These are phyloP conservation scores for Pterocarpus santalinus DNA, from an alignment of 306 rosid species.

Conservation along the genomic window DNA sequence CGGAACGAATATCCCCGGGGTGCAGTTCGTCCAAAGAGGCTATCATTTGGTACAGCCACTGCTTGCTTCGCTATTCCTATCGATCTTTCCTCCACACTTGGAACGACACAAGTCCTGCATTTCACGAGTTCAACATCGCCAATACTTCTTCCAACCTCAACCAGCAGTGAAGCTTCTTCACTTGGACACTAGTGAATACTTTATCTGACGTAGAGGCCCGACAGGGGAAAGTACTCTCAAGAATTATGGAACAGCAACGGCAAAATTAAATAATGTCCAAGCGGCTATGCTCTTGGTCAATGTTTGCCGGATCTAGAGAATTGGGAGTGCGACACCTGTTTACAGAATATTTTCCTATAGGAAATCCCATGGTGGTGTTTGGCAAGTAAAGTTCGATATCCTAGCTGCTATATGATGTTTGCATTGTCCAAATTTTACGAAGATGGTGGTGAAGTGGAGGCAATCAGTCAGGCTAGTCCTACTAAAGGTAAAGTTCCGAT, in stretches of 20 bases:
- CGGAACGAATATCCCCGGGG: neutral
- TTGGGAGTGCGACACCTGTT: neutral
- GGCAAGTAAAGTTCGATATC: neutral
- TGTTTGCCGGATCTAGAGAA: neutral
- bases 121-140: neutral
- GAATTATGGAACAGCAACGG: slow-evolving; percentile 7
- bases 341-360: neutral
- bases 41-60: slow-evolving; percentile 29
- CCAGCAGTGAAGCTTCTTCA: slow-evolving; percentile 8
- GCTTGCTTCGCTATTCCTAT: slow-evolving; percentile 33
- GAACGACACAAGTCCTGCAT: neutral
- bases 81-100: neutral
- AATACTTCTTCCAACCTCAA: neutral
- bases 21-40: neutral
- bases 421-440: slow-evolving; percentile 15
- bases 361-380: slow-evolving; percentile 37
- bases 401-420: slow-evolving; percentile 32
- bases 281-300: slow-evolving; percentile 8
- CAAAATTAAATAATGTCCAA: slow-evolving; percentile 9
- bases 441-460: neutral
- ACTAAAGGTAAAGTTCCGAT: neutral
- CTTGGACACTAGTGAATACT: neutral
- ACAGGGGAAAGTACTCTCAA: neutral
- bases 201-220: neutral
- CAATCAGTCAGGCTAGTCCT: neutral